Base-by-base conservation (phyloP, 768 basidiomycete genomes). In the Phylloporus sp. region DNA sequence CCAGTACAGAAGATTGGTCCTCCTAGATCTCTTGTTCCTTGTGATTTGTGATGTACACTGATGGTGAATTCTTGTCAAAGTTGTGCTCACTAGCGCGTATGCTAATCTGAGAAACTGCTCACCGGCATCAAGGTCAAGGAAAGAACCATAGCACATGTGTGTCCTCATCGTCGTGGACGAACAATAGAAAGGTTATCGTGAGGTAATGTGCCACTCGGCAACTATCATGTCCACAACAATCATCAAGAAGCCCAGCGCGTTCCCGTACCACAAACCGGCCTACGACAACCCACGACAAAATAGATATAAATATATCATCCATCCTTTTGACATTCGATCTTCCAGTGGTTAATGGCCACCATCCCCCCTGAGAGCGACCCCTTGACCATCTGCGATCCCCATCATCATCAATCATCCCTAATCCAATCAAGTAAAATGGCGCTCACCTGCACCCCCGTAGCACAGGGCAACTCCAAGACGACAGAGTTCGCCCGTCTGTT, bases 401-500 rank as follows among this genome's bases (percentile, higher is more conserved):
- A n/a, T n/a, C 23, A 31, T 22, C 40, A 15, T 23, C 35, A 26
- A n/a, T 40, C 10, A 41, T 47, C 43, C 23, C 38, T 52, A 41
- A 56, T 38, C 49, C 44, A 32, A 54, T 43, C 36, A 39, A 45
- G 36, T 48, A 43, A 53, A 42, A 68, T 68, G 66, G 22, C 59
- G 1, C 11, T 58, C n/a, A 53, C 49, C 9, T n/a, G n/a, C n/a
- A n/a, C n/a, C n/a, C 45, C 57, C 15, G 53, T 51, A 44, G 57
- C 60, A 32, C 46, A 66, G 36, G 59, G 63, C 35, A 67, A 76
- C 24, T 55, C 70, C 44, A 79, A 73, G 60, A 75, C 67, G 10
- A 74, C 76, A 35, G 81, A 83, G 45, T 79, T 82, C 55, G 77
- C 78, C 2, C 70, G 71, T 47, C 76, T 84, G 32, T 78, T 81